Evolutionary conservation across 768 basidiomycete genomes (phyloP).

Genomic region (Leucosporidium yakuticum): DNA sequence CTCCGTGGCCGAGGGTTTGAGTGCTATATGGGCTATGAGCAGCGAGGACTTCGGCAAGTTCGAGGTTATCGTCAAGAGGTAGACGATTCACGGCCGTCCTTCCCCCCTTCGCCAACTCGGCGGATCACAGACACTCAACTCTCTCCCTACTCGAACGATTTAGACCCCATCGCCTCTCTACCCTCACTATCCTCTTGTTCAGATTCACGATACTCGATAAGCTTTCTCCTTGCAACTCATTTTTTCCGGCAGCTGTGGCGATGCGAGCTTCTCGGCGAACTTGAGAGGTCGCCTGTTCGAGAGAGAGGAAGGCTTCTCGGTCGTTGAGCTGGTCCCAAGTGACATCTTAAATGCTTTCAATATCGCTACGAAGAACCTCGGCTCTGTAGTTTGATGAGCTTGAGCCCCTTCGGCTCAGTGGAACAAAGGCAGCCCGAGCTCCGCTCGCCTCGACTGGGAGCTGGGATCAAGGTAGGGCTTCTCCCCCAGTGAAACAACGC

Average conservation of each 20-base stretch:
- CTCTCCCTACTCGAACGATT: neutral
- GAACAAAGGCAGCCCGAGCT: no score
- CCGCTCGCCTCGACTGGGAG: neutral
- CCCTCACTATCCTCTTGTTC: neutral
- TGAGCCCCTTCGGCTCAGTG: no score
- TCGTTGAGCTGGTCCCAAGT: no score
- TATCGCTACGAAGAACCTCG: no score
- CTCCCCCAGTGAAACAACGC: conserved; percentile 54
- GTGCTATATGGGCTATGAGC: conserved; percentile 41
- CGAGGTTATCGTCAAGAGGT: conserved; percentile 27
- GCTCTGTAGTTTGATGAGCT: no score
- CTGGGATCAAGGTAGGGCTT: conserved; percentile 51
- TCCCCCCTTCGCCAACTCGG: neutral
- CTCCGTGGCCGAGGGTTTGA: conserved; percentile 40
- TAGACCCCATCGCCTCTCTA: neutral
- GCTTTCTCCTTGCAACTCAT: no score
- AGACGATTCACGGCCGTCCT: neutral
- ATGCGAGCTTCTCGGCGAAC: no score
- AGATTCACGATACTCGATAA: no score
- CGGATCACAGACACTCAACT: neutral
- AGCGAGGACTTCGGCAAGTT: conserved; percentile 35
- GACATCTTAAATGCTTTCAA: no score
- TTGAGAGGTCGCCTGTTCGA: no score
- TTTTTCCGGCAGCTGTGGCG: no score
- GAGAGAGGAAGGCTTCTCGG: no score